Evolutionary conservation across 768 basidiomycete species (phyloP), one percentile per base, ranked within the genome.

Genomic region (Glaciozyma martinii): DNA sequence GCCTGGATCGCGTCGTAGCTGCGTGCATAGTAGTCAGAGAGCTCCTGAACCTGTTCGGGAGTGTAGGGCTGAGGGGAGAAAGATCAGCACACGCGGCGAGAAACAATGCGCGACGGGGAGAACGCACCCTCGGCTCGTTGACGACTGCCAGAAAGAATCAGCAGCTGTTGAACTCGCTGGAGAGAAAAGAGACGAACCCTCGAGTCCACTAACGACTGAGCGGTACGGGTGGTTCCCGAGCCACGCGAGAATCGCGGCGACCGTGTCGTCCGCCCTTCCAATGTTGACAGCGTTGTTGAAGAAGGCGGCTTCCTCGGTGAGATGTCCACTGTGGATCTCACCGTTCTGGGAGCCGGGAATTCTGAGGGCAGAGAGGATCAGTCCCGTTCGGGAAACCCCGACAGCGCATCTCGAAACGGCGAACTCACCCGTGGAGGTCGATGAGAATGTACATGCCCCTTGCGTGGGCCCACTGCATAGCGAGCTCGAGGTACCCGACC

Each of bases 281-380:
- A 72, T 72, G 55, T 72, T 64, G n/a, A 47, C 64, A 19, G 52
- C 32, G 47, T 60, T 56, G 54, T 43, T 64, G 62, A 71, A 72
- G 42, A 56, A 59, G 18, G 64, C 59, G 42, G 66, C 32, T 5
- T 60, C 61, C 47, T 60, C 44, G 12, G 65, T 65, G 30, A 13
- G 33, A 44, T 70, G 71, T 23, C 72, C 74, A 21, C 67, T 68
- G 16, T 64, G 59, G 43, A 74, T 67, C 57, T 74, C 73, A 42
- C 74, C 74, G 63, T 75, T 72, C 59, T 75, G 74, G 13, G 66
- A 66, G 18, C 73, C 74, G 29, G 74, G 74, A n/a, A 72, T 40
- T 2, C 37, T 40, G 37, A 40, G 15, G 15, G 37, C 37, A 13
- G 37, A 13, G 7, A 40, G 37, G 37, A 40, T 40, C 37, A 40